phyloP scores from a whole-genome alignment of 768 basidiomycete genomes.

The Suillus variegatus region DNA sequence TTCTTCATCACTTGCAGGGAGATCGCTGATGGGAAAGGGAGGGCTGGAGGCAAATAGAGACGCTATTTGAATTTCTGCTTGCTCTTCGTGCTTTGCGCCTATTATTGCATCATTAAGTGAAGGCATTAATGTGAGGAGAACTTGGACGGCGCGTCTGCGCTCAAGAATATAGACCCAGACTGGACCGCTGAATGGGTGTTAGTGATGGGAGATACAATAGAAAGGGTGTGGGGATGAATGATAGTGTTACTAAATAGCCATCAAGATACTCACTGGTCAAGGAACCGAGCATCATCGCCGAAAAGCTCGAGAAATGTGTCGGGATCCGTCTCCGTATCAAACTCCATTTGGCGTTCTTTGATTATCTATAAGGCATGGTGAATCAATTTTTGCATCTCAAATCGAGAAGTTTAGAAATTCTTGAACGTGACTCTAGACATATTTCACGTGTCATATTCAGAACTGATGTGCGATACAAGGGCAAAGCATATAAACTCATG shows the following conservation, averaged over 20 bases:
- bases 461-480: not conserved
- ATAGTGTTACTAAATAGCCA: not conserved
- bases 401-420: not conserved
- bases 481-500: not conserved
- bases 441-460: constrained; percentile 13
- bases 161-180: constrained; percentile 94
- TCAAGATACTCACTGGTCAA: constrained; percentile 66
- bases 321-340: constrained; percentile 80
- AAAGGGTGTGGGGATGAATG: not conserved
- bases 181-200: constrained; percentile 56
- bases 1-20: constrained; percentile 44
- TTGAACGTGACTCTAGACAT: not conserved
- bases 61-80: constrained; percentile 79
- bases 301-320: constrained; percentile 80
- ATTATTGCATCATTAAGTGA: constrained; percentile 56
- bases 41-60: constrained; percentile 83
- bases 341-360: constrained; percentile 88
- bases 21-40: constrained; percentile 69
- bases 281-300: constrained; percentile 70
- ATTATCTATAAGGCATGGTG: constrained; percentile 55
- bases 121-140: constrained; percentile 78
- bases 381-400: constrained; percentile 17
- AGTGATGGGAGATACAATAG: constrained; percentile 7
- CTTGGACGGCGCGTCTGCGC: constrained; percentile 77
- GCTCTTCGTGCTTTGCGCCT: constrained; percentile 64